A percentile compares a stretch with the other conserved stretches of the same genome.
Conservation (phyloP, 768 basidiomycete genomes). For the Hypholoma sublateritium region DNA sequence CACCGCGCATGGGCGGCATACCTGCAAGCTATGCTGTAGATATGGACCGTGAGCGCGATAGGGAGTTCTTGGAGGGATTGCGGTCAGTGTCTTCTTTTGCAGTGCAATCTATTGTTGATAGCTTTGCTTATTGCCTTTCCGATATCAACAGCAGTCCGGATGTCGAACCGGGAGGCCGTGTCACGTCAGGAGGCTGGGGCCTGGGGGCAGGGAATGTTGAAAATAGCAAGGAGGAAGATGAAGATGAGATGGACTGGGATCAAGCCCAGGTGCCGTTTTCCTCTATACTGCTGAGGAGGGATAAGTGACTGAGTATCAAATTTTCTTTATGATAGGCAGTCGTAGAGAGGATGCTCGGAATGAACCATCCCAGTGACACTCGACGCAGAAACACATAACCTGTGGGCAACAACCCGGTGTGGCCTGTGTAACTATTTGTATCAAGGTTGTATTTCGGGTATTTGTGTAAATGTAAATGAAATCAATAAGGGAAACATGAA, state of each 20-base stretch:
- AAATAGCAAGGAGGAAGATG: conserved; percentile 54
- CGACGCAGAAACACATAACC: conserved; percentile 28
- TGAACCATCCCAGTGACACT: conserved; percentile 36
- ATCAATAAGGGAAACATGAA: background rate
- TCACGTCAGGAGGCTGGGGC: conserved; percentile 75
- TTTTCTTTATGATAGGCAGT: conserved; percentile 33
- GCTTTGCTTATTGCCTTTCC: background rate
- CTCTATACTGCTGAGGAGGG: background rate
- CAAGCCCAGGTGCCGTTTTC: conserved; percentile 54
- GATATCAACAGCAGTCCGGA: conserved; percentile 49
- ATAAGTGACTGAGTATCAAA: background rate
- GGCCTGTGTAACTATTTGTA: background rate
- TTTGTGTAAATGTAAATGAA: conserved; percentile 5
- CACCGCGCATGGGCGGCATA: conserved; percentile 38
- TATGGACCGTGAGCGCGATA: conserved; percentile 46
- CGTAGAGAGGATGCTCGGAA: conserved; percentile 60
- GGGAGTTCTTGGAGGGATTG: conserved; percentile 56
- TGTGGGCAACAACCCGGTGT: background rate
- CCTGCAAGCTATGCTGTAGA: conserved; percentile 35
- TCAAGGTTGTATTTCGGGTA: conserved; percentile 1
- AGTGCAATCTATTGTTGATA: background rate
- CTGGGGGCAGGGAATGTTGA: conserved; percentile 62
- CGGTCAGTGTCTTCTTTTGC: conserved; percentile 28
- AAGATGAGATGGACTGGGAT: conserved; percentile 66
- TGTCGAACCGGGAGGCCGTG: conserved; percentile 37